Percentiles rank a stretch among this genome's conserved stretches.
phyloP scores from a whole-genome alignment of 306 rosid species.

The Malus fusca region DNA sequence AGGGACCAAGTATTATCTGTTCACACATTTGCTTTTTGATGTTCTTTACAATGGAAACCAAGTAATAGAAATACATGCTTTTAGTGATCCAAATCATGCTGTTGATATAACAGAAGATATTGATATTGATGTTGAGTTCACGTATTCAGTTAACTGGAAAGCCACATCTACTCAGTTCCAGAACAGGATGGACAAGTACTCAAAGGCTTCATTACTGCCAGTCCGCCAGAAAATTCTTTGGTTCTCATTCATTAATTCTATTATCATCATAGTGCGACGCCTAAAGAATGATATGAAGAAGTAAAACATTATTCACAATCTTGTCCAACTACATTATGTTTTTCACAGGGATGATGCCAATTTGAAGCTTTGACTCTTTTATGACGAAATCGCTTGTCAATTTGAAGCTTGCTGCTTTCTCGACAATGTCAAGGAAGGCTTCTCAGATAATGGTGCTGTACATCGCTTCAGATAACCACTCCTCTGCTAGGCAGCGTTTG shows the following conservation, averaged over 20 bases:
- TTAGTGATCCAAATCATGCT: no score
- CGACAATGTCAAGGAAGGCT: no score
- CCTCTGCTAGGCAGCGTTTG: no score
- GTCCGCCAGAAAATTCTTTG: not conserved
- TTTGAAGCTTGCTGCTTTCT: no score
- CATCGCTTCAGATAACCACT: no score
- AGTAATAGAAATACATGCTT: slow-evolving; percentile 41
- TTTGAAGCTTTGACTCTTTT: no score
- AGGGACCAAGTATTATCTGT: slow-evolving; percentile 50
- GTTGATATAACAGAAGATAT: slow-evolving; percentile 9
- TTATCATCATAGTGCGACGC: slow-evolving; percentile 51
- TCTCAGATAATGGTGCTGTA: no score
- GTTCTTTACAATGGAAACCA: slow-evolving; percentile 53
- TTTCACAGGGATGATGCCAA: not conserved
- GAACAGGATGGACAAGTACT: slow-evolving; percentile 67
- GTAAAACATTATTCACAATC: slow-evolving; percentile 29
- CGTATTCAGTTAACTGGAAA: slow-evolving; percentile 77
- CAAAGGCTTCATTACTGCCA: slow-evolving; percentile 57
- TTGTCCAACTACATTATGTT: slow-evolving; percentile 9
- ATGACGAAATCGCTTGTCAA: no score
- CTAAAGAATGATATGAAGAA: slow-evolving; percentile 69
- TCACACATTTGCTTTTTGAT: slow-evolving; percentile 64
- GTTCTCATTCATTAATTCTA: no score
- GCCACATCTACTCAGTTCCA: slow-evolving; percentile 35
- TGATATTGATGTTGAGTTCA: slow-evolving; percentile 50